Percentiles rank a stretch among this genome's conserved stretches.
Evolutionary conservation across 164 flowering plant genomes (phyloP).

Genomic region (Sedum album): DNA sequence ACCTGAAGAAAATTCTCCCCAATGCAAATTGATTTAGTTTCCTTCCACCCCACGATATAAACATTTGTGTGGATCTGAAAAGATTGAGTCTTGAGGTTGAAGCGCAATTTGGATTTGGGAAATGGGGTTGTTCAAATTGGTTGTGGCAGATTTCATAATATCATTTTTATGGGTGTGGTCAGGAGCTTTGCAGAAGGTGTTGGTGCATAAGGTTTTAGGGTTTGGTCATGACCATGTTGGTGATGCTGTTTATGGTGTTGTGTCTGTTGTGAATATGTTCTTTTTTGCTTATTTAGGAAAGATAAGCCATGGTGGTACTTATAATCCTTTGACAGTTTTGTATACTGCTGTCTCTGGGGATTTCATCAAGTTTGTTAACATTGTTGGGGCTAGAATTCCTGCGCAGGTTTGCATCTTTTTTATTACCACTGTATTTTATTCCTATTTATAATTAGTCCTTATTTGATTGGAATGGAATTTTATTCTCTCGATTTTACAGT

Average conservation of each 20-base stretch:
- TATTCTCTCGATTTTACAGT: no score
- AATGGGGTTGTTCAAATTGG: background rate
- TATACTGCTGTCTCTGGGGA: slow-evolving; percentile 48
- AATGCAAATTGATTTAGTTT: no score
- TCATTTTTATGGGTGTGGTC: slow-evolving; percentile 84
- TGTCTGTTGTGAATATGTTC: slow-evolving; percentile 47
- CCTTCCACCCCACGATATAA: no score
- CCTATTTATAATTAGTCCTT: no score
- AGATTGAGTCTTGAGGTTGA: background rate
- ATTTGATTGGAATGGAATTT: no score
- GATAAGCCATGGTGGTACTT: slow-evolving; percentile 41
- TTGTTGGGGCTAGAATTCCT: slow-evolving; percentile 59
- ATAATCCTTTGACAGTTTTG: slow-evolving; percentile 58
- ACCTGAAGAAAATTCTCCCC: background rate
- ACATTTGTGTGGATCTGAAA: no score
- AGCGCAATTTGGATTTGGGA: background rate
- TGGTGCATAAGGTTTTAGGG: slow-evolving; percentile 35
- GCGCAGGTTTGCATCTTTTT: slow-evolving; percentile 39
- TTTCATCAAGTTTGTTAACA: slow-evolving; percentile 36
- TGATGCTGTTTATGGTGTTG: slow-evolving; percentile 29
- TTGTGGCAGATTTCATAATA: slow-evolving; percentile 34
- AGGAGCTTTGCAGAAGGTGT: slow-evolving; percentile 38
- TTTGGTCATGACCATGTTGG: slow-evolving; percentile 29
- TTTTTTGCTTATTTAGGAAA: slow-evolving; percentile 53
- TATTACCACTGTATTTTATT: background rate